Base-by-base conservation (phyloP, 176 grass and related monocot genomes). In the Bromus sterilis region DNA sequence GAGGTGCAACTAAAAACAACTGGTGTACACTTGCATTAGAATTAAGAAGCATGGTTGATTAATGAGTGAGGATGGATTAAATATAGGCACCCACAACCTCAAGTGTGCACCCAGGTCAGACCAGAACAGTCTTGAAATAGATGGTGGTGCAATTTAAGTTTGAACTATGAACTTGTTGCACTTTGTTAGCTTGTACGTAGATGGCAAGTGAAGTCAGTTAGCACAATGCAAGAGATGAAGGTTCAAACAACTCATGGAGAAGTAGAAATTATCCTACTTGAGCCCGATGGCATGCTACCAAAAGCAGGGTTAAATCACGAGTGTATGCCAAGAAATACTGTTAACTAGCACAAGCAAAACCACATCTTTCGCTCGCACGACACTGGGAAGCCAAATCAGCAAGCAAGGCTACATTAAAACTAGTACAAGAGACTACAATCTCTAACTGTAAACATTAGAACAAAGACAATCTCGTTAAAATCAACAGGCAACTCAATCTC, bases 191-290 rank as follows among this genome's bases (percentile, higher is more conserved):
- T 80, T 73, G 56, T 72, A 33, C 65, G 56, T 72, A 33, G 79
- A 20, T 63, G 56, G 31, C 31, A 77, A 78, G 73, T 70, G 25
- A 85, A 80, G 21, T 14, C 56, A 76, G 37, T 48, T 24, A 62
- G 46, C 21, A 9, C 24, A 75, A 32, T 31, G 10, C 31, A 51
- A 28, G 11, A 55, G 31, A 83, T 55, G 2, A 63, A 68, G 33
- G 48, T 44, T 49, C 48, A 61, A n/a, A 21, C 39, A 76, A 36
- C 18, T 76, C 36, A 80, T 9, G 18, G 41, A 74, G 14, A 60
- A 51, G 14, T 21, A 55, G 24, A 7, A 35, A 70, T 56, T 37
- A 68, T 59, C 60, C 58, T 67, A 75, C 51, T 74, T 74, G 31
- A 62, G 23, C 18, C 51, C 23, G 20, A 89, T 16, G 23, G 26